Percentiles rank a stretch among this genome's conserved stretches.
Evolutionary conservation across 1,284 basidiomycete species (phyloP).

Genomic region (Sutorius eximius): DNA sequence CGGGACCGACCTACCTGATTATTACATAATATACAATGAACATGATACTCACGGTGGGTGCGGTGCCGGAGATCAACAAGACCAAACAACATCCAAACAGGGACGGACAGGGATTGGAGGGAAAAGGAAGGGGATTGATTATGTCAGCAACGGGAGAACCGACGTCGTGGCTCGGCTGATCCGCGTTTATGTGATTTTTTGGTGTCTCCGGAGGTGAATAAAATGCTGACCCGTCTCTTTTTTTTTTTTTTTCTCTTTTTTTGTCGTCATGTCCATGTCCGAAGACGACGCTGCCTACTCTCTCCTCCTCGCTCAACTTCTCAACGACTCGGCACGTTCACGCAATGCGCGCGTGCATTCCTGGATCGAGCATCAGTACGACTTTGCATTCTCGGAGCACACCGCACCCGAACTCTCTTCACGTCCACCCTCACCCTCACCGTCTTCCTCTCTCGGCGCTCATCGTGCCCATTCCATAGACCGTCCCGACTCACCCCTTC

Average conservation of each 20-base stretch:
- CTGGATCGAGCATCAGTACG: conserved; percentile 37
- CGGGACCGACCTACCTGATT: not conserved
- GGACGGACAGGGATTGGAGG: not conserved
- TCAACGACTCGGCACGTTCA: conserved; percentile 21
- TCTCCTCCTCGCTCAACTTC: conserved; percentile 28
- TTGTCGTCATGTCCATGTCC: conserved; percentile 19
- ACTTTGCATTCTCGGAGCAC: conserved; percentile 33
- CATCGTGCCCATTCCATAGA: conserved; percentile 24
- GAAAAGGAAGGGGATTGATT: conserved; percentile 8
- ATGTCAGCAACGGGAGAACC: conserved; percentile 6
- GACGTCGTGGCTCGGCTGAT: conserved; percentile 21
- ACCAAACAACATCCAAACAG: not conserved
- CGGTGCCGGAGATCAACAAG: not conserved
- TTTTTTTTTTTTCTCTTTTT: not conserved
- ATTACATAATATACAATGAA: not conserved
- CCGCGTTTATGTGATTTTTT: conserved; percentile 16
- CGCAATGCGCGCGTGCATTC: conserved; percentile 35
- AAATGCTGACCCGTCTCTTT: conserved; percentile 8
- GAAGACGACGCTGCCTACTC: conserved; percentile 34
- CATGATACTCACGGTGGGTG: not conserved
- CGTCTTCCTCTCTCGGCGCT: conserved; percentile 34
- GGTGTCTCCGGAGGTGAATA: conserved; percentile 1
- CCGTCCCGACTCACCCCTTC: conserved; percentile 33
- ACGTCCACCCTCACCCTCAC: conserved; percentile 29
- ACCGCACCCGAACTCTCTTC: conserved; percentile 8